A percentile compares a stretch with the other conserved stretches of the same genome.
Evolutionary conservation across 148 eudicot genomes (phyloP).

Genomic region (Amaranthus cruentus): DNA sequence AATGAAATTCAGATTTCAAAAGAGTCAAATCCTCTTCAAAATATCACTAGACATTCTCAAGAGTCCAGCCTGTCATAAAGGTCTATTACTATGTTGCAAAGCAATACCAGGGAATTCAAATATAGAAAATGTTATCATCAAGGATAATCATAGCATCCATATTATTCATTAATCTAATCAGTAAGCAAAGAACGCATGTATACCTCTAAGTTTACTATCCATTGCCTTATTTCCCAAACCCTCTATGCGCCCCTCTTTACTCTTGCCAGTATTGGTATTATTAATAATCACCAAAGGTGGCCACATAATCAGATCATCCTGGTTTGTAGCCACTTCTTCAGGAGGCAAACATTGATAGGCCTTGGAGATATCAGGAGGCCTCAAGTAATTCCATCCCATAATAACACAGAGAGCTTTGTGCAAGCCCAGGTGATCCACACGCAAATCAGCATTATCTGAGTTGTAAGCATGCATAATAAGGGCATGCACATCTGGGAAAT

Average conservation of each 20-base stretch:
- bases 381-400: conserved; percentile 89
- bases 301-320: conserved; percentile 87
- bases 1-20: background rate
- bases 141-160: conserved; percentile 21
- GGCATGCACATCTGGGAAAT: conserved; percentile 78
- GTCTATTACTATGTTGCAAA: background rate
- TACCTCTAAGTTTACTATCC: conserved; percentile 94
- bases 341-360: conserved; percentile 73
- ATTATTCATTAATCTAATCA: background rate
- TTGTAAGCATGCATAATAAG: conserved; percentile 84
- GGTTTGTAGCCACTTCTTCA: conserved; percentile 70
- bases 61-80: background rate
- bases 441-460: conserved; percentile 59
- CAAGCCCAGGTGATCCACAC: conserved; percentile 88
- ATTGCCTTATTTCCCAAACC: conserved; percentile 94
- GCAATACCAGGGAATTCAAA: background rate
- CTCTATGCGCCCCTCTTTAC: conserved; percentile 87
- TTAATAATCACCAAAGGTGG: conserved; percentile 84
- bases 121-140: background rate
- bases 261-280: conserved; percentile 83
- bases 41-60: background rate
- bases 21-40: background rate
- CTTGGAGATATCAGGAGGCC: conserved; percentile 75
- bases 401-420: conserved; percentile 93
- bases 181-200: conserved; percentile 34